Conservation (phyloP, 2,329 filamentous ascomycete genomes). For the Sphaerostilbella broomeana region DNA sequence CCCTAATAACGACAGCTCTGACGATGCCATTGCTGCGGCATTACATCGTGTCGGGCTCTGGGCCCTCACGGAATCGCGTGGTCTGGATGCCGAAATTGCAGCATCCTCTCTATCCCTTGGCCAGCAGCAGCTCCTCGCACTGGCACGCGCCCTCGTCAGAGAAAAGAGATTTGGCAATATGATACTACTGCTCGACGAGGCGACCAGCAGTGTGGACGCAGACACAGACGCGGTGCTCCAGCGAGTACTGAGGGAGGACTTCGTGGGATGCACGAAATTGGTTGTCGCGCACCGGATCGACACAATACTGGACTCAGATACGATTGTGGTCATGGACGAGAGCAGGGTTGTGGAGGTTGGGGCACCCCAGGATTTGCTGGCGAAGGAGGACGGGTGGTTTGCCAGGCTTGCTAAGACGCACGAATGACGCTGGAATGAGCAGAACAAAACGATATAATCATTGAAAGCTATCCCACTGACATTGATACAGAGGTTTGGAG, state of each 20-base stretch:
- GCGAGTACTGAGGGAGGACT: slow-evolving; percentile 5
- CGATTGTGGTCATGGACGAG: slow-evolving; percentile 7
- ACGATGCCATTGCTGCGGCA: too few species aligned
- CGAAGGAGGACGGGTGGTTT: neutral
- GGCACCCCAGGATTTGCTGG: neutral
- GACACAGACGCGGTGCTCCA: slow-evolving; percentile 9
- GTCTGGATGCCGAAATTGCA: slow-evolving; percentile 9
- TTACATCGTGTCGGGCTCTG: too few species aligned
- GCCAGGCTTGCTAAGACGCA: too few species aligned
- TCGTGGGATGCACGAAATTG: slow-evolving; percentile 4
- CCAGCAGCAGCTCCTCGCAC: slow-evolving; percentile 17
- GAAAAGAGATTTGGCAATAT: too few species aligned
- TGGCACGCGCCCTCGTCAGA: slow-evolving; percentile 16
- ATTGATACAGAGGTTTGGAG: too few species aligned
- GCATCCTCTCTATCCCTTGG: slow-evolving; percentile 12
- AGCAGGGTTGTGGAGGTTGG: slow-evolving; percentile 8
- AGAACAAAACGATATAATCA: too few species aligned
- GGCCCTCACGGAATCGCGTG: too few species aligned
- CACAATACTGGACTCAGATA: slow-evolving; percentile 10
- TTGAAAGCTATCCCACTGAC: too few species aligned
- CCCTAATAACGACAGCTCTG: too few species aligned
- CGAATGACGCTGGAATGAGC: too few species aligned
- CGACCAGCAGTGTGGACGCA: slow-evolving; percentile 10
- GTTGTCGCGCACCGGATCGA: slow-evolving; percentile 11
- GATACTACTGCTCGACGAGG: slow-evolving; percentile 12